Base-by-base conservation (phyloP, 345 rosid species). In the Bruguiera gymnorhiza region DNA sequence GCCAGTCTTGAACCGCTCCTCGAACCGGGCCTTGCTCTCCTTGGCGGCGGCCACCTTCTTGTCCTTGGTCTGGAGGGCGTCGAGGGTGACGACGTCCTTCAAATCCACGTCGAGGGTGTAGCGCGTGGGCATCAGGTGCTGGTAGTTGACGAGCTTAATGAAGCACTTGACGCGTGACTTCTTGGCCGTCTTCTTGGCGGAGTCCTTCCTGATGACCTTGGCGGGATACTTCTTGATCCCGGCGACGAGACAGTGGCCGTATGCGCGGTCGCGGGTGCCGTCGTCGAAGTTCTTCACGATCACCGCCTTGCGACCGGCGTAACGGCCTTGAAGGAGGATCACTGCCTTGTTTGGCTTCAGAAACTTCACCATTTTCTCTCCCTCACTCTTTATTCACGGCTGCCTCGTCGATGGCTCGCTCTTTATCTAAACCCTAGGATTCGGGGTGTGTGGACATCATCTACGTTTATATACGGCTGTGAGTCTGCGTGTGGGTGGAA, bases 1-100 rank as follows among this genome's bases (percentile, higher is more conserved):
- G n/a, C 75, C 75, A 20, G 75, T 51, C 74, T 71, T 71, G 74
- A 71, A 71, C 36, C 74, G 55, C 74, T 71, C 74, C 68, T 71
- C 74, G 30, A 72, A 57, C 65, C 55, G 57, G 36, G 75, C 75
- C 70, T 72, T 72, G 26, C 60, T 59, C 55, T 65, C 75, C 75
- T 72, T 72, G 6, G 70, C 23, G 0, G 75, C 75, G 9, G 60
- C 34, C 6, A 72, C 65, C 65, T 72, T 72, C 75, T 72, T 72
- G 26, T 72, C 75, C 34, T 36, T 65, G n/a, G 39, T 55, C 57
- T 55, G 57, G 50, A 72, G 31, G 21, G 53, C 62, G 18, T 72
- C 75, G 32, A 23, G 16, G 21, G 64, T 24, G 43, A 72, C 60
- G 1, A 65, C 64, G 19, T 72, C 75, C 70, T 72, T 72, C 24